Evolutionary conservation across 441 rosid genomes (phyloP).

Genomic region (Metrosideros polymorpha): DNA sequence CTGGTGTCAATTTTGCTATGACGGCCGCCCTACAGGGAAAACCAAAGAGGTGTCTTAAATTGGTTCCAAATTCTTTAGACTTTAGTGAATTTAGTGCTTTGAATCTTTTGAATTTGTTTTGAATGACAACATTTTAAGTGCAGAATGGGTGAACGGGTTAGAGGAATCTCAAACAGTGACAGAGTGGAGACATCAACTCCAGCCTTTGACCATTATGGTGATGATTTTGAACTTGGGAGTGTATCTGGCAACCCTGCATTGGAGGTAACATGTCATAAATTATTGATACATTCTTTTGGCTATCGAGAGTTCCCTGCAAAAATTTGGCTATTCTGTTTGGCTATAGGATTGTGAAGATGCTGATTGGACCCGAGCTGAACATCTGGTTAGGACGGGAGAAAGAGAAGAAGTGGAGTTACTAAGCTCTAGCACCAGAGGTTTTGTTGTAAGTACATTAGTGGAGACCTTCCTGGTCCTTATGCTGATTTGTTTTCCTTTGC

Average conservation of each 20-base stretch:
- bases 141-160: constrained; percentile 47
- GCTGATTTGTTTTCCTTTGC: neutral
- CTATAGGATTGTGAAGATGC: constrained; percentile 43
- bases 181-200: constrained; percentile 13
- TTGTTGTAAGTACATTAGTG: constrained; percentile 45
- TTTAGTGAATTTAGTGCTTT: neutral
- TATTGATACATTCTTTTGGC: neutral
- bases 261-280: constrained; percentile 36
- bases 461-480: neutral
- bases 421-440: constrained; percentile 73
- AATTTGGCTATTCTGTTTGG: constrained; percentile 4
- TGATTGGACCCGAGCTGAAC: constrained; percentile 73
- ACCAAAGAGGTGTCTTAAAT: constrained; percentile 50
- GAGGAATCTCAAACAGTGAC: constrained; percentile 20
- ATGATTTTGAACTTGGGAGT: constrained; percentile 24
- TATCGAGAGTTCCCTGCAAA: constrained; percentile 2
- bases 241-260: constrained; percentile 33
- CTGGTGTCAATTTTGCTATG: constrained; percentile 7
- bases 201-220: constrained; percentile 18
- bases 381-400: constrained; percentile 40
- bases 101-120: neutral
- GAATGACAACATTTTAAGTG: constrained; percentile 20
- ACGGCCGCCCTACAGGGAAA: constrained; percentile 52
- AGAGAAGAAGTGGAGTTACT: constrained; percentile 67
- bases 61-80: constrained; percentile 2